These are phyloP conservation scores for Bryoerythrophyllum caledonicum DNA, from an alignment of 225 moss, liverwort and hornwort species.

Conservation along the genomic window DNA sequence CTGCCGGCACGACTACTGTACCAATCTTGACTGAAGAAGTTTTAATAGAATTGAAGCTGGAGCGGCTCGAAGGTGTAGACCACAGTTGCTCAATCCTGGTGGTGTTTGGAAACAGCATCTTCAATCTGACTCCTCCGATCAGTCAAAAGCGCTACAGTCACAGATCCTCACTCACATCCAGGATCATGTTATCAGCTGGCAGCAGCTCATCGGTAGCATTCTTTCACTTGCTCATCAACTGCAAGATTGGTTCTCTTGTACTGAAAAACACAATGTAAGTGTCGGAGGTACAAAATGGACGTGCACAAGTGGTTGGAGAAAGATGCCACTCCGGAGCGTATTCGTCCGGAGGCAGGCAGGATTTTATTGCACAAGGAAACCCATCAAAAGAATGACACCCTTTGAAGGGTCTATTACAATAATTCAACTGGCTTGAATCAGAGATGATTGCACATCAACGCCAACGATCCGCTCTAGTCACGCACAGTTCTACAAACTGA, in stretches of 20 bases:
- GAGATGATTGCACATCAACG: constrained; percentile 11
- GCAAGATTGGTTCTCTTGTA: not conserved
- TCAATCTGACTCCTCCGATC: not conserved
- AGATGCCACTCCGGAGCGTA: not conserved
- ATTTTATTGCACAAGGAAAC: constrained; percentile 30
- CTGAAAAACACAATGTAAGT: not conserved
- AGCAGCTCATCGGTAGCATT: not conserved
- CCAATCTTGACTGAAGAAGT: not conserved
- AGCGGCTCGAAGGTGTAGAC: not conserved
- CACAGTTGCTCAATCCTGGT: not conserved
- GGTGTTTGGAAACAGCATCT: constrained; percentile 4
- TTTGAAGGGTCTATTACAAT: constrained; percentile 31
- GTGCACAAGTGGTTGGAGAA: not conserved
- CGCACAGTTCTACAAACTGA: not conserved
- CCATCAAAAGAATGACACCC: constrained; percentile 45
- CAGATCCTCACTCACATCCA: not conserved
- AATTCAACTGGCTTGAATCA: not conserved
- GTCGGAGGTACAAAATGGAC: not conserved
- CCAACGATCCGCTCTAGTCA: not conserved
- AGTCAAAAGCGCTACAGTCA: not conserved
- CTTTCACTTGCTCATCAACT: not conserved
- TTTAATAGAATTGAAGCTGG: not conserved
- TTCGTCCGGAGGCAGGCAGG: constrained; percentile 16
- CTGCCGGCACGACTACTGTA: not conserved
- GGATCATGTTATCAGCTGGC: not conserved